These are phyloP conservation scores for Candida sakaeoensis DNA, from an alignment of 805 yeast genomes.

Conservation along the genomic window DNA sequence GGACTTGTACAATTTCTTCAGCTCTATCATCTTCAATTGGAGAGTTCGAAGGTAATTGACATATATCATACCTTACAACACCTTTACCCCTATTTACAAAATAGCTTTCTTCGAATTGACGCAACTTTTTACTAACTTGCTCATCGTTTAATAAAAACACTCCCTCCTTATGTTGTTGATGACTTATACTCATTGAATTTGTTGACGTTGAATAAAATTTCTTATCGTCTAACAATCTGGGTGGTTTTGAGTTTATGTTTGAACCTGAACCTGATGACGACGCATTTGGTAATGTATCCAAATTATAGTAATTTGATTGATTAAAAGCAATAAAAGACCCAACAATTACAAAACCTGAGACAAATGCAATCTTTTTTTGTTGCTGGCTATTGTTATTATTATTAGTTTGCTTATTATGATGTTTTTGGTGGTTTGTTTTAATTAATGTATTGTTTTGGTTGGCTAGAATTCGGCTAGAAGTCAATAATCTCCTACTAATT, in stretches of 20 bases:
- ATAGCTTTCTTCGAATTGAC: conserved; percentile 77
- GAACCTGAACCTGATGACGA: neutral
- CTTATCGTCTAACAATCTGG: conserved; percentile 13
- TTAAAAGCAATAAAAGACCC: conserved; percentile 40
- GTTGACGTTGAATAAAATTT: conserved; percentile 38
- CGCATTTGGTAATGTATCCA: conserved; percentile 31
- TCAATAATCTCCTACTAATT: conserved; percentile 9
- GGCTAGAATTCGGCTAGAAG: neutral
- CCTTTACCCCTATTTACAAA: conserved; percentile 82
- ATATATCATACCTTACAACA: conserved; percentile 79
- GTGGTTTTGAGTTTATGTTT: neutral
- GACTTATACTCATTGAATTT: conserved; percentile 43
- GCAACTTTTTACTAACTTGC: conserved; percentile 65
- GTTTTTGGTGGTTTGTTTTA: conserved; percentile 3
- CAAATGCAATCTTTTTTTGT: conserved; percentile 34
- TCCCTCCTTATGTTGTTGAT: conserved; percentile 50
- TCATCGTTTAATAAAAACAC: conserved; percentile 58
- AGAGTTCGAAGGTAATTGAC: conserved; percentile 85
- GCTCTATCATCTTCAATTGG: conserved; percentile 94
- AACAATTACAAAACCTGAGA: conserved; percentile 40
- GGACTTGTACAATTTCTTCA: conserved; percentile 74
- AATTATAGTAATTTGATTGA: conserved; percentile 37
- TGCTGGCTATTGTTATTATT: conserved; percentile 7
- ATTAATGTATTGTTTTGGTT: neutral
- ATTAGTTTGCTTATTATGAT: conserved; percentile 10